These are phyloP conservation scores for Calonectria fujianensis DNA, from an alignment of 2,329 filamentous ascomycete species.

Conservation along the genomic window DNA sequence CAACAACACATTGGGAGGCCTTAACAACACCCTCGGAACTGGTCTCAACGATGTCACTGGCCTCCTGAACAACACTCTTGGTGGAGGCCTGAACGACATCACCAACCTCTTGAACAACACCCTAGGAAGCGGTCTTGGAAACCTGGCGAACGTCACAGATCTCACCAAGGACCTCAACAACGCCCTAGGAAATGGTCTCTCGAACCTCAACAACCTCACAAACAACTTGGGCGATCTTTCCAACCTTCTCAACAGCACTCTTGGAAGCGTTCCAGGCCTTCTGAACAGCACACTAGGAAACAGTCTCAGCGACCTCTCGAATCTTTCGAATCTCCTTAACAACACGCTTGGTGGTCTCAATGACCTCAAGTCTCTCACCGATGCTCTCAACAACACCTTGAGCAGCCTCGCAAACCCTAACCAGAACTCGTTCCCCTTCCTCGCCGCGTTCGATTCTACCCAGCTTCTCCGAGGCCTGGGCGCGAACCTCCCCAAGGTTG, in stretches of 20 bases:
- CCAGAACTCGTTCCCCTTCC: constrained; percentile 12
- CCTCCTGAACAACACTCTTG: constrained; percentile 12
- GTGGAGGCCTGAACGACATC: constrained; percentile 12
- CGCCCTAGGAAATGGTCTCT: constrained; percentile 9
- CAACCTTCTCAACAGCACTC: constrained; percentile 17
- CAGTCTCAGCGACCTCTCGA: constrained; percentile 22
- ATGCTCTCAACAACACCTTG: constrained; percentile 17
- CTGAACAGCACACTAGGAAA: constrained; percentile 18
- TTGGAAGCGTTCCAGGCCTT: constrained; percentile 2
- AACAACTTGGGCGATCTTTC: constrained; percentile 11
- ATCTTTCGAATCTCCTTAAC: constrained; percentile 25
- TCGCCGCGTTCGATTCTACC: background rate
- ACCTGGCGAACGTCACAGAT: background rate
- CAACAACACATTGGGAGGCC: background rate
- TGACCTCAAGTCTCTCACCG: constrained; percentile 21
- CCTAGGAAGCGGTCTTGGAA: constrained; percentile 3
- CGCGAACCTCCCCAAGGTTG: constrained; percentile 2
- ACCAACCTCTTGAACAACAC: constrained; percentile 23
- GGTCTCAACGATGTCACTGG: constrained; percentile 10
- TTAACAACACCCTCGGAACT: constrained; percentile 14
- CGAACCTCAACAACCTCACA: constrained; percentile 11
- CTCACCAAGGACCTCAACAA: background rate
- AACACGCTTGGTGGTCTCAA: constrained; percentile 21
- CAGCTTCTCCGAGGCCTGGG: background rate
- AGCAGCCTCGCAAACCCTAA: constrained; percentile 8